Evolutionary conservation across 2,329 filamentous ascomycete genomes (phyloP), one percentile per base, ranked within the genome.

Genomic region (Lachnellula hyalina): DNA sequence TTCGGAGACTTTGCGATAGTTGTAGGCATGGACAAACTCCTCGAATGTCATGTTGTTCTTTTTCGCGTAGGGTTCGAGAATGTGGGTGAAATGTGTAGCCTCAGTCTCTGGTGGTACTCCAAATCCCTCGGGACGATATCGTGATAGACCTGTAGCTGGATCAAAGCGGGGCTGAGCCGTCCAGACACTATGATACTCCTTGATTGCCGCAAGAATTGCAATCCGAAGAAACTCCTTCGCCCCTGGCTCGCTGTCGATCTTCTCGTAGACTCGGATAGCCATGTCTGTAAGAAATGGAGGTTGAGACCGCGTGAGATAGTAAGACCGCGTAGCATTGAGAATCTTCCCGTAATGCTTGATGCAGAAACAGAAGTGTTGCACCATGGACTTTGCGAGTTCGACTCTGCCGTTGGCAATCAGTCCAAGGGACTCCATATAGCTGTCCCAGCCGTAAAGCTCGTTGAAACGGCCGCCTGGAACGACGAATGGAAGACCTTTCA

Each of bases 321-420:
- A 99, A 1, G 92, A 92, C 36, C 94, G 84, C 54, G 94, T 99
- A 50, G 94, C 94, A 72, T 99, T 99, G 62, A 97, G 82, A 57
- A 99, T 96, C 76, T 97, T 99, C 67, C 92, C 93, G 70, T 99
- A 99, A 73, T 99, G 93, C 70, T 92, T 86, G 72, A 99, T 97
- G 74, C 90, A 96, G 77, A 99, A 99, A 72, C 90, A 95, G 72
- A 97, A 97, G 75, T 99, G 96, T 65, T 83, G 79, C 50, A 97
- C 92, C 90, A 99, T 97, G 49, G 87, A 82, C 75, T 96, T 96
- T 63, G 91, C 91, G 53, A 97, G 76, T 66, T 96, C 85, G 21
- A 90, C 84, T 56, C 89, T 85, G 68, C 94, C 89, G 68, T 93
- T 90, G 64, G 90, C 83, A 56, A 97, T 77, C 55, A 99, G 79